phyloP scores from a whole-genome alignment of 805 yeast genomes.

The Suhomyces faveliae region DNA sequence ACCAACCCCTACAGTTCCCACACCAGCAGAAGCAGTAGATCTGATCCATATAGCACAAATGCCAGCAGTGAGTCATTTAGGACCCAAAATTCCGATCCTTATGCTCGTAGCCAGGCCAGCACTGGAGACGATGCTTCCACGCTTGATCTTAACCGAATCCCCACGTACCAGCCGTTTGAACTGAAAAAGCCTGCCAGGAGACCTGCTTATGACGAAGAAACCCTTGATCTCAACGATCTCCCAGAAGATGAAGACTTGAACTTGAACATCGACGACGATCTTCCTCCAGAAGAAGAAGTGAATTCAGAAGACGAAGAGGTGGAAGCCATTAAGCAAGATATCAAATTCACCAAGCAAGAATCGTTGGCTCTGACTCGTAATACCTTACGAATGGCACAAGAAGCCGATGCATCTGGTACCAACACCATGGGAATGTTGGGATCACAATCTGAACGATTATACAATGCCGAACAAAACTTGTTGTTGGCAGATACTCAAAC shows the following conservation, averaged over 20 bases:
- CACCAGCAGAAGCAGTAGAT: not conserved
- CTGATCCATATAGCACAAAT: not conserved
- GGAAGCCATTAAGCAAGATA: conserved; percentile 79
- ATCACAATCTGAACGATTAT: conserved; percentile 84
- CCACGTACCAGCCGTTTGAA: conserved; percentile 27
- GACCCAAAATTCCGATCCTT: not conserved
- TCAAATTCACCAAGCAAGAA: conserved; percentile 80
- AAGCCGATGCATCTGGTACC: conserved; percentile 45
- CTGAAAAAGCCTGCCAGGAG: conserved; percentile 22
- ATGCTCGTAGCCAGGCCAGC: not conserved
- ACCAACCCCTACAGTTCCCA: not conserved
- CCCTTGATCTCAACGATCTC: conserved; percentile 32
- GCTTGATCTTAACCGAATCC: conserved; percentile 39
- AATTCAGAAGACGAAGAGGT: conserved; percentile 83
- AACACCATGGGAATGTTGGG: conserved; percentile 92
- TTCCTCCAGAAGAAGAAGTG: conserved; percentile 37
- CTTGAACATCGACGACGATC: conserved; percentile 33
- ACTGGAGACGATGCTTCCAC: conserved; percentile 29
- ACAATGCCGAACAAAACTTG: conserved; percentile 74
- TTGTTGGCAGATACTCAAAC: conserved; percentile 80
- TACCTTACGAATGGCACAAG: conserved; percentile 58
- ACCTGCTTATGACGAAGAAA: conserved; percentile 17
- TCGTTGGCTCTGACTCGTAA: conserved; percentile 83
- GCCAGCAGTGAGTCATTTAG: not conserved
- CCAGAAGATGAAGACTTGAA: conserved; percentile 41